These are phyloP conservation scores for Ophiostoma piceae DNA, from an alignment of 2,329 filamentous ascomycete species.

Conservation along the genomic window DNA sequence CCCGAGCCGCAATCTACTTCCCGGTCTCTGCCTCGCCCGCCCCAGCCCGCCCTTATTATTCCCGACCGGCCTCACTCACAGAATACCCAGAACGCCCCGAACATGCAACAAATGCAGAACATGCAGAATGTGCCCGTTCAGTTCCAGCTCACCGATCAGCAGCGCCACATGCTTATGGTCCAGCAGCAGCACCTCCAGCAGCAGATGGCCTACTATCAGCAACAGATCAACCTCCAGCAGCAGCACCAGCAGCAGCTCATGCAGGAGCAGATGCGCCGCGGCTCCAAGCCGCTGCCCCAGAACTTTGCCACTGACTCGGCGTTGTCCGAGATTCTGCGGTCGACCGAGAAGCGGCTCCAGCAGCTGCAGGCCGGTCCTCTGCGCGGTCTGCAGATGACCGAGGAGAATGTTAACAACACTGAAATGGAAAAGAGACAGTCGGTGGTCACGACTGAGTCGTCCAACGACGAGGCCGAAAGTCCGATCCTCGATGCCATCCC, in stretches of 20 bases:
- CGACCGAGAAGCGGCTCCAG: constrained; percentile 47
- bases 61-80: constrained; percentile 18
- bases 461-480: constrained; percentile 14
- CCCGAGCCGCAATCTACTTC: constrained; percentile 12
- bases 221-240: constrained; percentile 17
- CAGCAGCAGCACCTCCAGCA: constrained; percentile 22
- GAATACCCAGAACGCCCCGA: background rate
- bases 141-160: constrained; percentile 17
- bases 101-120: background rate
- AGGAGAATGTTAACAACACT: background rate
- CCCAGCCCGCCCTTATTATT: constrained; percentile 22
- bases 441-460: background rate
- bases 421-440: background rate
- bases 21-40: constrained; percentile 22
- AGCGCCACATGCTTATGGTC: constrained; percentile 21
- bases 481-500: constrained; percentile 12
- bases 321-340: constrained; percentile 47
- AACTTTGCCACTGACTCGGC: constrained; percentile 42
- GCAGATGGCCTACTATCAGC: constrained; percentile 17
- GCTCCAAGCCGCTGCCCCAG: constrained; percentile 15
- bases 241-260: constrained; percentile 18
- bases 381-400: background rate
- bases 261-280: constrained; percentile 15
- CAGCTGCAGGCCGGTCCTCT: constrained; percentile 19
- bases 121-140: background rate